These are phyloP conservation scores for Neurospora sp. DNA, from an alignment of 495 filamentous ascomycete species.

Conservation along the genomic window DNA sequence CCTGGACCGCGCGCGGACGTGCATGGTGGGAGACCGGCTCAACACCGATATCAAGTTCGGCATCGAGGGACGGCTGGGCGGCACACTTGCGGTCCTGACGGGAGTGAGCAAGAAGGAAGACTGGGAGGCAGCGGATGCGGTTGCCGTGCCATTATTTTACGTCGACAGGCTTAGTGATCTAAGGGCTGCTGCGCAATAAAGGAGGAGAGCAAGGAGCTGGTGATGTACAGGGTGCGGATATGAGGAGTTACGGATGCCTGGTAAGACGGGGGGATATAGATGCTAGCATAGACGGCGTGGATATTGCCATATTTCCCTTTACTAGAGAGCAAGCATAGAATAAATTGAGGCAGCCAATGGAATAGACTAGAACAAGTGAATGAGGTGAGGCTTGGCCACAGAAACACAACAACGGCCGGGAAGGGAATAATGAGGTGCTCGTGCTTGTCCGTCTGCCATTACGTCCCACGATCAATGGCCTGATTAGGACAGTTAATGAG, in stretches of 20 bases:
- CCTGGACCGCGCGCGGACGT: constrained; percentile 73
- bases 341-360: background rate
- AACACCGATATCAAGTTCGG: constrained; percentile 97
- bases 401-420: background rate
- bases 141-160: constrained; percentile 64
- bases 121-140: constrained; percentile 52
- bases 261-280: background rate
- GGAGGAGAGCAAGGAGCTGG: background rate
- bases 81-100: constrained; percentile 84
- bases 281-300: background rate
- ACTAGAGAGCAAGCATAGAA: background rate
- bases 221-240: background rate
- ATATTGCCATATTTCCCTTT: background rate
- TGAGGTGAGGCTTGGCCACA: background rate
- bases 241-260: background rate
- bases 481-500: background rate
- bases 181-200: constrained; percentile 19
- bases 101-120: constrained; percentile 78
- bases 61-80: constrained; percentile 79
- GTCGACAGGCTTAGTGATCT: constrained; percentile 77
- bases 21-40: constrained; percentile 92
- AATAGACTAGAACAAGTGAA: background rate
- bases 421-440: background rate
- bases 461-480: background rate
- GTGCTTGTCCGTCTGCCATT: constrained; percentile 12